Conservation (phyloP, 192 early-diverging fungal genomes). For the Allomyces javanicus region DNA sequence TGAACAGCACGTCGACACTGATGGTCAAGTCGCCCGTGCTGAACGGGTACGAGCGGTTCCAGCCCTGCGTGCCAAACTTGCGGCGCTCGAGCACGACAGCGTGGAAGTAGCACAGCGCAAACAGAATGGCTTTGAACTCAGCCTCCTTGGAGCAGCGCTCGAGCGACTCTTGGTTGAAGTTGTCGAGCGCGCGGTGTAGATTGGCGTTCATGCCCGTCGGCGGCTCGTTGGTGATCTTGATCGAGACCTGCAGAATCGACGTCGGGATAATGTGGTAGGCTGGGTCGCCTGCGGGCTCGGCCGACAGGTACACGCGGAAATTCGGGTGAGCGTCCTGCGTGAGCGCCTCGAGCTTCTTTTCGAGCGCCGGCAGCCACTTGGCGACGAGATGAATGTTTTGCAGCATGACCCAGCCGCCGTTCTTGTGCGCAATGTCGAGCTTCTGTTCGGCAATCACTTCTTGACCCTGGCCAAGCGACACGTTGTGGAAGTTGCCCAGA, state of each 20-base stretch:
- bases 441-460: constrained; percentile 65
- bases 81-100: constrained; percentile 84
- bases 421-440: constrained; percentile 58
- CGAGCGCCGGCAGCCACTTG: constrained; percentile 78
- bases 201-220: constrained; percentile 93
- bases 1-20: constrained; percentile 64
- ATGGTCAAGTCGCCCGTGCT: constrained; percentile 92
- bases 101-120: constrained; percentile 75
- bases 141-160: constrained; percentile 64
- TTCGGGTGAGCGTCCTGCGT: constrained; percentile 30
- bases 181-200: constrained; percentile 58
- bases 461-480: constrained; percentile 93
- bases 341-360: constrained; percentile 64
- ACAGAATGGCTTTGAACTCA: constrained; percentile 68
- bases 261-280: constrained; percentile 73
- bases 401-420: constrained; percentile 85
- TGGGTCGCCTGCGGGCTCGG: constrained; percentile 43
- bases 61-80: constrained; percentile 92
- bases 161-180: constrained; percentile 25
- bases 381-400: constrained; percentile 95
- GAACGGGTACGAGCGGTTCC: constrained; percentile 95
- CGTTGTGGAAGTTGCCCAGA: constrained; percentile 48
- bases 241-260: constrained; percentile 68
- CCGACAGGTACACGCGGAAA: constrained; percentile 93
- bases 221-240: constrained; percentile 89